Evolutionary conservation across 2,329 filamentous ascomycete genomes (phyloP), one percentile per base, ranked within the genome.

Genomic region (Rhynchosporium agropyri): DNA sequence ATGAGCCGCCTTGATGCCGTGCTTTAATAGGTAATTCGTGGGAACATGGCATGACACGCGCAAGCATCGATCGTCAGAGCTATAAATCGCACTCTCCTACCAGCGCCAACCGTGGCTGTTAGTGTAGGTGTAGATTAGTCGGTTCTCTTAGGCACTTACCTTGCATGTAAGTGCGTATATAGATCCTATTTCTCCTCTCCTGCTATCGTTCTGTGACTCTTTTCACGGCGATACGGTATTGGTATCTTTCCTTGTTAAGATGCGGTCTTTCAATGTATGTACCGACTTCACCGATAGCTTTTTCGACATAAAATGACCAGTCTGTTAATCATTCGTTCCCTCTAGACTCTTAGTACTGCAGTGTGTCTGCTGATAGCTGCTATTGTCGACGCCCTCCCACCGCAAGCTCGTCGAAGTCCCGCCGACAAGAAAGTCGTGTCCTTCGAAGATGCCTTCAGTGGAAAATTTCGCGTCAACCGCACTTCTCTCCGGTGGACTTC

Each of bases 401-500:
- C 58, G 13, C 48, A 60, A 33, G 33, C 58, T 6, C 58, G 48
- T 36, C 42, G 40, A 49, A 40, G 45, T 13, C 38, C 33, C n/a
- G n/a, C 40, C 53, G 68, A 68, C 57, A 69, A 68, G 58, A 72
- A 69, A 48, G 61, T 71, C n/a, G 59, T 70, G 20, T 65, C 67
- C 9, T 69, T 71, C 20, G 67, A 65, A 15, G 71, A 73, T 48
- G 65, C 60, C 28, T 67, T 72, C 54, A 64, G 62, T 8, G 66
- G 67, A 1, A 63, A 69, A 29, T 72, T 69, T 51, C 43, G 49
- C 8, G 65, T 68, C 12, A 43, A 65, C 8, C 61, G 63, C 12
- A 71, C 68, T 4, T 63, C 68, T 8, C 50, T 70, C 13, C 60
- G 66, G 58, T 89, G 86, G 87, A 79, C 86, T 3, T 77, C 80